Conservation (phyloP, 2,329 filamentous ascomycete species). For the Cladorrhinum sp. region DNA sequence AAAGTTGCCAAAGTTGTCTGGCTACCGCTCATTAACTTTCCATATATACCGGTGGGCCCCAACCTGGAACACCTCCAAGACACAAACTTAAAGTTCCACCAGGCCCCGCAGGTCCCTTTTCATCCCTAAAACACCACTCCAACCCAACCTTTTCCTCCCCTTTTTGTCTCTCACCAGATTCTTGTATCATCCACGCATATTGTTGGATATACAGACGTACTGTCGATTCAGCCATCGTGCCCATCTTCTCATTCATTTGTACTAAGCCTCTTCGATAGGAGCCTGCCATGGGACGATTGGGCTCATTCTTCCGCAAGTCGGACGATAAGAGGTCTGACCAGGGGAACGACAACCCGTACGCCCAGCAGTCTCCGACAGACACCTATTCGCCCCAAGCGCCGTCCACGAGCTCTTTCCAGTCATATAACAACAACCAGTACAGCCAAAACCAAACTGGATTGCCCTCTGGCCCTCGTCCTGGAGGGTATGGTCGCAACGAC, state of each 20-base stretch:
- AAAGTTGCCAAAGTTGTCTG: background rate
- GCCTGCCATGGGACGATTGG: slow-evolving; percentile 55
- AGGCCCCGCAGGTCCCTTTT: slow-evolving; percentile 14
- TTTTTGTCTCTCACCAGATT: slow-evolving; percentile 2
- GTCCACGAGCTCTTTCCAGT: slow-evolving; percentile 21
- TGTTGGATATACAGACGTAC: background rate
- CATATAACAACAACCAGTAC: slow-evolving; percentile 28
- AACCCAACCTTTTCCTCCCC: slow-evolving; percentile 8
- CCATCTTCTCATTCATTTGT: slow-evolving; percentile 6
- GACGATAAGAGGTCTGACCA: slow-evolving; percentile 53
- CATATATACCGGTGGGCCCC: slow-evolving; percentile 10
- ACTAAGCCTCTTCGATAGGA: slow-evolving; percentile 8
- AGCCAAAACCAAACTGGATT: slow-evolving; percentile 28
- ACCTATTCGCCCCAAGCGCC: slow-evolving; percentile 48
- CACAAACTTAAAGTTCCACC: slow-evolving; percentile 19
- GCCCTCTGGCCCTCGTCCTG: slow-evolving; percentile 28
- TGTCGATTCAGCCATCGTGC: background rate
- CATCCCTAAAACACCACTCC: slow-evolving; percentile 7
- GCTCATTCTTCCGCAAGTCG: slow-evolving; percentile 50
- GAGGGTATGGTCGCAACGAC: slow-evolving; percentile 35
- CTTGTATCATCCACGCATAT: background rate
- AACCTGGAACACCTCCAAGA: slow-evolving; percentile 22
- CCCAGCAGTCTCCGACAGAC: slow-evolving; percentile 48
- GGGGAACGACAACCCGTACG: slow-evolving; percentile 54
- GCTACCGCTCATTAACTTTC: background rate